Evolutionary conservation across 1,284 basidiomycete species (phyloP).

Genomic region (Ustilago bromivora): DNA sequence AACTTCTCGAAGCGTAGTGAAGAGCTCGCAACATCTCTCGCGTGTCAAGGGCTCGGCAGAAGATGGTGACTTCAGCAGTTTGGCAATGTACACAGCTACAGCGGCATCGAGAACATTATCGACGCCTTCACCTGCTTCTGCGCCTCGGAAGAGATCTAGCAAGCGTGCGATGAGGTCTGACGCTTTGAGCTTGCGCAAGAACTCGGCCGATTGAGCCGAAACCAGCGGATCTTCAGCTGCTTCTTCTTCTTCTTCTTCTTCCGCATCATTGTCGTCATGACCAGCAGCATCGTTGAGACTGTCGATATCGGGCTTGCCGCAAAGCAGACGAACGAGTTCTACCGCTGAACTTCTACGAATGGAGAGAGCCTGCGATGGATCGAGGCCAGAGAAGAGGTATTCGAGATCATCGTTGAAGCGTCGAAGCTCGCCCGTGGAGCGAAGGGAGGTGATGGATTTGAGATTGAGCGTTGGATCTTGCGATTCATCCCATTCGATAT

Average conservation of each 20-base stretch:
- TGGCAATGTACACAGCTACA: conserved; percentile 40
- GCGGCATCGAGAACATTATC: conserved; percentile 49
- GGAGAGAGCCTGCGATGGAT: conserved; percentile 24
- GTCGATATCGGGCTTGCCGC: conserved; percentile 38
- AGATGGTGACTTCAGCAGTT: conserved; percentile 24
- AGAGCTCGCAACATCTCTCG: conserved; percentile 32
- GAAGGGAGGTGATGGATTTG: conserved; percentile 52
- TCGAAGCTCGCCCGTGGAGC: conserved; percentile 43
- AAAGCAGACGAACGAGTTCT: conserved; percentile 43
- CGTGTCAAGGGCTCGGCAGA: conserved; percentile 35
- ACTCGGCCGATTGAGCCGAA: conserved; percentile 42
- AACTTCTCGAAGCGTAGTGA: conserved; percentile 19
- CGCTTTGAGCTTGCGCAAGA: conserved; percentile 52
- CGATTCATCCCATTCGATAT: conserved; percentile 56
- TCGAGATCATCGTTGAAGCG: conserved; percentile 56
- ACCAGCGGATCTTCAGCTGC: conserved; percentile 31
- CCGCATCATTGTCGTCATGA: background rate
- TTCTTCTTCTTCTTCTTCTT: conserved; percentile 7
- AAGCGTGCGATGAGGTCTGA: conserved; percentile 42
- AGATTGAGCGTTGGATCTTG: conserved; percentile 53
- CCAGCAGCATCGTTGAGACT: conserved; percentile 22
- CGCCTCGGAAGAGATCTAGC: conserved; percentile 35
- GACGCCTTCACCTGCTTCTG: conserved; percentile 42
- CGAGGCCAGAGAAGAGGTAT: conserved; percentile 48
- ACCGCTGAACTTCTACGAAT: conserved; percentile 42